Evolutionary conservation across 192 early-diverging fungal genomes (phyloP).

Genomic region (Podila horticola): DNA sequence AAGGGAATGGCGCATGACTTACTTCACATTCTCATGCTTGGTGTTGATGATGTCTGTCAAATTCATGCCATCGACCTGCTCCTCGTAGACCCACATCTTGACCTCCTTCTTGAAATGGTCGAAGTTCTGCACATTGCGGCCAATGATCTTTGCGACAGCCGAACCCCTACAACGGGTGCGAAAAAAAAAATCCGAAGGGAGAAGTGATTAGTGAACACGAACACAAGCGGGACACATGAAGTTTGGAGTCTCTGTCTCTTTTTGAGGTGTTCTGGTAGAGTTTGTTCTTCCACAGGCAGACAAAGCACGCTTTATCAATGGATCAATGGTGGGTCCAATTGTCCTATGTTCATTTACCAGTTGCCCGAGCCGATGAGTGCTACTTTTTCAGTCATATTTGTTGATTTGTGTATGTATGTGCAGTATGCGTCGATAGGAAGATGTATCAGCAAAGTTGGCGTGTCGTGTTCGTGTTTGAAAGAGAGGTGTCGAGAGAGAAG

Average conservation of each 20-base stretch:
- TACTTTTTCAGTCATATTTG: conserved; percentile 73
- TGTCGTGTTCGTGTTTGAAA: not conserved
- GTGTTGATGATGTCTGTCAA: conserved; percentile 96
- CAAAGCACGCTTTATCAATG: not conserved
- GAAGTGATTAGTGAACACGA: too few relatives aligned
- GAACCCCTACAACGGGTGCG: conserved; percentile 91
- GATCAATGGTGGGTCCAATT: not conserved
- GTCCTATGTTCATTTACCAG: conserved; percentile 69
- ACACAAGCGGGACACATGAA: not conserved
- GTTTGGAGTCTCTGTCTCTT: not conserved
- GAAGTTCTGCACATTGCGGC: conserved; percentile 73
- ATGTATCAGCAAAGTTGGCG: not conserved
- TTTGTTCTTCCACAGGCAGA: not conserved
- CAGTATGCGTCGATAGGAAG: not conserved
- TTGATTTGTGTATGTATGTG: not conserved
- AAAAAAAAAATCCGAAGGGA: too few relatives aligned
- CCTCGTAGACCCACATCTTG: conserved; percentile 97
- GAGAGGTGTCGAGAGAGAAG: not conserved
- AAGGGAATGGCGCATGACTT: conserved; percentile 7
- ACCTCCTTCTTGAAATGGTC: conserved; percentile 84
- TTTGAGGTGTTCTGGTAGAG: not conserved
- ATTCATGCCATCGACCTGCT: conserved; percentile 81
- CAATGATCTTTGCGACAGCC: conserved; percentile 92
- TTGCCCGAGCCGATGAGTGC: conserved; percentile 95
- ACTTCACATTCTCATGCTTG: conserved; percentile 90